Percentiles rank a stretch among this genome's conserved stretches.
phyloP scores from a whole-genome alignment of 1,139 yeast species.

The Zygosaccharomyces sapae region DNA sequence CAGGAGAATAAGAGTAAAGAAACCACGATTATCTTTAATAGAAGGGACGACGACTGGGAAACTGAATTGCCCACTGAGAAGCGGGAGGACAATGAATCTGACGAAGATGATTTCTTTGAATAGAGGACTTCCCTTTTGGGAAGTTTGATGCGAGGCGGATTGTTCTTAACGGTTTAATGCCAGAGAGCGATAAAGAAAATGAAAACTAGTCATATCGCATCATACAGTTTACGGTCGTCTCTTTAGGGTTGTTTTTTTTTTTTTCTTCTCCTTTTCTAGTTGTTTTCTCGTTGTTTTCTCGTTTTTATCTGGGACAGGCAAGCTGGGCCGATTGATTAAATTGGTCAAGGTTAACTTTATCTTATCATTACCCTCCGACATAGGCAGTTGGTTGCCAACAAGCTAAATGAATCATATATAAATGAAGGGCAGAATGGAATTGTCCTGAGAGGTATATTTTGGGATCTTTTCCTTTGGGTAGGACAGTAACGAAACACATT shows the following conservation, averaged over 20 bases:
- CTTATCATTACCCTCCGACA: background rate
- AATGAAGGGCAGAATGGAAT: background rate
- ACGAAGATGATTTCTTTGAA: constrained; percentile 44
- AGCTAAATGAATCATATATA: background rate
- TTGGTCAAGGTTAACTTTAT: background rate
- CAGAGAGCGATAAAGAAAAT: background rate
- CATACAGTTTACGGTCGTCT: background rate
- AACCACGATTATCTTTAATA: constrained; percentile 56
- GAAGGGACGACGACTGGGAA: constrained; percentile 40
- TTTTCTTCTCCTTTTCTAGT: background rate
- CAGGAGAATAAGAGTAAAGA: constrained; percentile 62
- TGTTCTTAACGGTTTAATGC: background rate
- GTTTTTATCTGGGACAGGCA: background rate
- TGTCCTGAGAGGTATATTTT: background rate
- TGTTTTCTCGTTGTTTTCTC: background rate
- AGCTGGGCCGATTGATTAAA: background rate
- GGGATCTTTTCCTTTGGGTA: background rate
- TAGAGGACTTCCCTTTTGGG: constrained; percentile 14
- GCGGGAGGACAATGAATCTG: constrained; percentile 31
- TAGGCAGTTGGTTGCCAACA: background rate
- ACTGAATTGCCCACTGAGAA: constrained; percentile 28
- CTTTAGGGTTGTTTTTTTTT: background rate
- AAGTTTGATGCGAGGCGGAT: constrained; percentile 5
- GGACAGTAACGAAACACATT: background rate
- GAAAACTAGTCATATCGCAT: background rate